phyloP scores from a whole-genome alignment of 1,284 basidiomycete species.

The Abortiporus biennis region DNA sequence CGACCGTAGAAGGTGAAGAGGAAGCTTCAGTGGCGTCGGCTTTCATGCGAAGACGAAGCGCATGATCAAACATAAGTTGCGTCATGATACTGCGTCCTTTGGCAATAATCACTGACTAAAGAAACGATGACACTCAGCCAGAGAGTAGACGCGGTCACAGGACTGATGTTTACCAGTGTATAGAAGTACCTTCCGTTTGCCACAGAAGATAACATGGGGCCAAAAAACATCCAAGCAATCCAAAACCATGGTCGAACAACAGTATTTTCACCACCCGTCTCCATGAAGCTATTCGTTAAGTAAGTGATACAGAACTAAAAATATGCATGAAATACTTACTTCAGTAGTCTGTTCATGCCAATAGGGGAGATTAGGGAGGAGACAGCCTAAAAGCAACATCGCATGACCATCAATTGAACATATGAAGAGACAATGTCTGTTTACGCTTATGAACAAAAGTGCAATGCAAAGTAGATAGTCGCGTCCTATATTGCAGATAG shows the following conservation, averaged over 20 bases:
- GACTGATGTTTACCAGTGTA: neutral
- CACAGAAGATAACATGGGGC: slow-evolving; percentile 37
- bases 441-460: too few relatives aligned
- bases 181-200: slow-evolving; percentile 10
- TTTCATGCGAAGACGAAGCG: slow-evolving; percentile 44
- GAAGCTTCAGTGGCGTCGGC: neutral
- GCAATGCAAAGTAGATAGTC: neutral
- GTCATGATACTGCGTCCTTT: too few relatives aligned
- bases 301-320: neutral
- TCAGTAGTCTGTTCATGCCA: slow-evolving; percentile 1
- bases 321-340: neutral
- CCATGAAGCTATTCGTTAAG: slow-evolving; percentile 30
- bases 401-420: too few relatives aligned
- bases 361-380: neutral
- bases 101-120: too few relatives aligned
- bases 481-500: neutral
- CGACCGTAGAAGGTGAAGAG: slow-evolving; percentile 6
- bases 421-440: too few relatives aligned
- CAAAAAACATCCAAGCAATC: slow-evolving; percentile 55
- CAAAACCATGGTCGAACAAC: slow-evolving; percentile 51
- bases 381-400: neutral
- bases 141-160: too few relatives aligned
- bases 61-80: slow-evolving; percentile 51
- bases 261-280: slow-evolving; percentile 31
- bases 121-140: too few relatives aligned